phyloP scores from a whole-genome alignment of 2,329 filamentous ascomycete species.

The Penicillium sclerotigenum region DNA sequence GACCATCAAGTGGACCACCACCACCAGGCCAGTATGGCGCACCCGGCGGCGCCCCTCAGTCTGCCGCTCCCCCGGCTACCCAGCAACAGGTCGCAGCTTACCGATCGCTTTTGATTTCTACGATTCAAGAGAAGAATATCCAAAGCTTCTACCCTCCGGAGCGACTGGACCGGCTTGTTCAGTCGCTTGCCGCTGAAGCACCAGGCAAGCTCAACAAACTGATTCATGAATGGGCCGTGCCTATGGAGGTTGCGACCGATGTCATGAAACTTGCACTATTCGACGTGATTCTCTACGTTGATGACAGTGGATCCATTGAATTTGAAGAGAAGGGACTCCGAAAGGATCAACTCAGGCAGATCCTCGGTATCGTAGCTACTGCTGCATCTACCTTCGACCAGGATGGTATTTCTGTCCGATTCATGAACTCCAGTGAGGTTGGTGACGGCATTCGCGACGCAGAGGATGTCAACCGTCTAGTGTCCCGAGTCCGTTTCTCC shows the following conservation, averaged over 20 bases:
- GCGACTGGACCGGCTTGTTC: conserved; percentile 38
- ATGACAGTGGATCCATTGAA: conserved; percentile 67
- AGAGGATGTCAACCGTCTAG: conserved; percentile 57
- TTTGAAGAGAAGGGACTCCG: conserved; percentile 66
- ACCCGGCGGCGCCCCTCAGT: conserved; percentile 22
- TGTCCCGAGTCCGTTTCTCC: conserved; percentile 59
- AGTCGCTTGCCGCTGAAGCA: conserved; percentile 32
- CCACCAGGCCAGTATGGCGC: conserved; percentile 28
- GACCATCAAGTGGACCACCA: conserved; percentile 25
- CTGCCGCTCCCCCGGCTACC: conserved; percentile 40
- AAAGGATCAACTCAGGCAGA: conserved; percentile 64
- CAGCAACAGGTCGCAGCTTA: conserved; percentile 55
- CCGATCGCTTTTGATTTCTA: conserved; percentile 54
- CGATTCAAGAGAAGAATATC: conserved; percentile 60
- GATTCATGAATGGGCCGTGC: conserved; percentile 56
- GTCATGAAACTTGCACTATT: conserved; percentile 62
- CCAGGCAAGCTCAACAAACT: conserved; percentile 52
- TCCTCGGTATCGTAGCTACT: conserved; percentile 61
- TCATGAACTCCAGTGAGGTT: conserved; percentile 62
- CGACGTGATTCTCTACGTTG: conserved; percentile 62
- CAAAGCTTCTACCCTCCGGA: conserved; percentile 59
- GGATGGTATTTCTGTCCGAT: conserved; percentile 65
- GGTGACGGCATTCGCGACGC: conserved; percentile 57
- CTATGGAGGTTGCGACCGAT: conserved; percentile 60
- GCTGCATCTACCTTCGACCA: conserved; percentile 67